Percentiles rank a stretch among this genome's conserved stretches.
These are phyloP conservation scores for Chlorella vulgaris DNA, from an alignment of 139 green algal genomes.

Conservation along the genomic window DNA sequence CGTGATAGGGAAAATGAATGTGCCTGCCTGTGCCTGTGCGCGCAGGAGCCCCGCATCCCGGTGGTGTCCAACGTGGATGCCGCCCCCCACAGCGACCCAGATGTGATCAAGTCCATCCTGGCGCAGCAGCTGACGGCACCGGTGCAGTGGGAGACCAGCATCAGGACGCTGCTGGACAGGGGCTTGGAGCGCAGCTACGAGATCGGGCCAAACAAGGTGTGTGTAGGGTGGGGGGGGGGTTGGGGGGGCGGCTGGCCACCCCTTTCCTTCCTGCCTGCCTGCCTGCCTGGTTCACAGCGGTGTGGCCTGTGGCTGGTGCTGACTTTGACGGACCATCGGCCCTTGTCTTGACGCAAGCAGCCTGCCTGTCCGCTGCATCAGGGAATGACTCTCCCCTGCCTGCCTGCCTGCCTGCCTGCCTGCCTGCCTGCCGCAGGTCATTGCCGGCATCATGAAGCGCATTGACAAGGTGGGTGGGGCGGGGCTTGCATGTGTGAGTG, in stretches of 20 bases:
- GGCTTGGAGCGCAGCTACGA: constrained; percentile 91
- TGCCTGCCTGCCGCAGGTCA: constrained; percentile 63
- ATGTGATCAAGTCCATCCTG: constrained; percentile 91
- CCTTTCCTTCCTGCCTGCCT: background rate
- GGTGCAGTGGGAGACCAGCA: background rate
- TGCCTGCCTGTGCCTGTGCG: background rate
- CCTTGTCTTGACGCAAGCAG: background rate
- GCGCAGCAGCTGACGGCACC: constrained; percentile 73
- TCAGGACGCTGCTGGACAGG: constrained; percentile 82
- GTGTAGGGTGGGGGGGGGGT: background rate
- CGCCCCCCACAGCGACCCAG: constrained; percentile 92
- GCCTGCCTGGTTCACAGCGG: background rate
- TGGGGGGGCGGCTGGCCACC: no score
- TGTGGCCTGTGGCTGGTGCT: background rate
- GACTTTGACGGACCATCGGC: background rate
- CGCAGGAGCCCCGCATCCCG: constrained; percentile 86
- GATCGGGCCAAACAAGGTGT: constrained; percentile 76
- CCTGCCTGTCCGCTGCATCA: no score
- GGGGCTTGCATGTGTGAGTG: background rate
- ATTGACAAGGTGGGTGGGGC: constrained; percentile 81
- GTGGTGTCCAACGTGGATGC: constrained; percentile 99
- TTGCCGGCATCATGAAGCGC: constrained; percentile 97
- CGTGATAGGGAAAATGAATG: background rate
- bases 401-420: background rate
- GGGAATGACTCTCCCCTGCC: background rate